These are phyloP conservation scores for Wickerhamiella musiphila DNA, from an alignment of 805 yeast species.

Conservation along the genomic window DNA sequence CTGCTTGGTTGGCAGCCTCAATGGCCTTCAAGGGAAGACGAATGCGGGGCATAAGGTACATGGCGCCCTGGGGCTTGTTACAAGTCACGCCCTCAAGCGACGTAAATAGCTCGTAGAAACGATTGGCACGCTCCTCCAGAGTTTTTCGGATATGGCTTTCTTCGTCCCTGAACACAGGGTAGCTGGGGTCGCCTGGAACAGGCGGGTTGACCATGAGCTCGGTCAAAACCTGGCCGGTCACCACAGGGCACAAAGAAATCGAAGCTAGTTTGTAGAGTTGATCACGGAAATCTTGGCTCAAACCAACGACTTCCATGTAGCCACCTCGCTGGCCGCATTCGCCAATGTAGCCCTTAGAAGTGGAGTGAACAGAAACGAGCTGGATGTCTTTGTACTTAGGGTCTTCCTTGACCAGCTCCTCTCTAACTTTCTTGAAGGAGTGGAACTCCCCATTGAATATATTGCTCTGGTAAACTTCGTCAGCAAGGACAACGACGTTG, in stretches of 20 bases:
- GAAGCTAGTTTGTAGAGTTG: constrained; percentile 74
- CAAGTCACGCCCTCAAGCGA: constrained; percentile 70
- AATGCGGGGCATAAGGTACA: constrained; percentile 85
- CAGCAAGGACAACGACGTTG: constrained; percentile 80
- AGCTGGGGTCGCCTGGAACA: constrained; percentile 54
- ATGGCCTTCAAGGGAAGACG: constrained; percentile 47
- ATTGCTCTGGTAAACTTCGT: constrained; percentile 95
- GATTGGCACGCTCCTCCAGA: constrained; percentile 43
- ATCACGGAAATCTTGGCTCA: constrained; percentile 48
- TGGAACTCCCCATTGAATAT: constrained; percentile 65
- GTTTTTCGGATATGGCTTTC: constrained; percentile 42
- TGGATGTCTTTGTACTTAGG: constrained; percentile 52
- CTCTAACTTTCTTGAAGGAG: constrained; percentile 67
- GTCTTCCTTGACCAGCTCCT: constrained; percentile 37
- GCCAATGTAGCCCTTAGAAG: constrained; percentile 93
- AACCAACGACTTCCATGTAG: constrained; percentile 84
- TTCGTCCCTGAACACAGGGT: constrained; percentile 47
- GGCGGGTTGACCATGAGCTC: constrained; percentile 95
- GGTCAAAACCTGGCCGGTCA: constrained; percentile 82
- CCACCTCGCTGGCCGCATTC: constrained; percentile 99
- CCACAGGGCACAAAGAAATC: constrained; percentile 84
- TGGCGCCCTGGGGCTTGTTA: constrained; percentile 89
- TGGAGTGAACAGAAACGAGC: constrained; percentile 88
- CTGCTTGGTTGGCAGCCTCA: constrained; percentile 37
- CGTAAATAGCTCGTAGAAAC: constrained; percentile 52